phyloP scores from a whole-genome alignment of 495 filamentous ascomycete genomes.

The Aspergillus bertholletiae region DNA sequence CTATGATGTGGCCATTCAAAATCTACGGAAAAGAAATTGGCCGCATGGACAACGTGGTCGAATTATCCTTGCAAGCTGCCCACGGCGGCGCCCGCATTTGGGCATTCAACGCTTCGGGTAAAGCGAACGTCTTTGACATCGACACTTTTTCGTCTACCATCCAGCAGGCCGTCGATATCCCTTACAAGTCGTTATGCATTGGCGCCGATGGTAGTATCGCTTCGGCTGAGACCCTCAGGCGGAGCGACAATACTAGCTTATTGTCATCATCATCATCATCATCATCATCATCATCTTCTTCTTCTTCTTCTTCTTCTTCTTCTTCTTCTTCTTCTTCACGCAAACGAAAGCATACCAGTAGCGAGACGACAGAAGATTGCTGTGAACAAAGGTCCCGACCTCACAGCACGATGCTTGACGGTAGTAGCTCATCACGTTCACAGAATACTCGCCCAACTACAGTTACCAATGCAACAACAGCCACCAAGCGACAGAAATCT shows the following conservation, averaged over 20 bases:
- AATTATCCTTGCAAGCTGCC: constrained; percentile 33
- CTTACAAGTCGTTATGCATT: constrained; percentile 25
- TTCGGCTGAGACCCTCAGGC: constrained; percentile 15
- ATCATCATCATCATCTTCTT: no score
- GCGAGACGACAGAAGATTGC: constrained; percentile 21
- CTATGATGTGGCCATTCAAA: constrained; percentile 41
- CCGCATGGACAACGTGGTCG: constrained; percentile 32
- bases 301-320: no score
- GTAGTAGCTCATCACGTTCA: neutral
- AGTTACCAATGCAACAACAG: neutral
- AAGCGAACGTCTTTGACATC: constrained; percentile 33
- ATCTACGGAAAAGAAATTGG: constrained; percentile 43
- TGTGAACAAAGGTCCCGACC: constrained; percentile 17
- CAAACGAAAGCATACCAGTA: constrained; percentile 32
- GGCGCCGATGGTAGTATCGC: constrained; percentile 27
- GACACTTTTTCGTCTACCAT: constrained; percentile 27
- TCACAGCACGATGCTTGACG: neutral
- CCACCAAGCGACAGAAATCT: constrained; percentile 22
- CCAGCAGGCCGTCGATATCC: constrained; percentile 9
- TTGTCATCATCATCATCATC: no score
- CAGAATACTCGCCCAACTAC: neutral
- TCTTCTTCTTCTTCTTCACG: constrained; percentile 11
- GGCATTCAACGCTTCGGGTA: constrained; percentile 34
- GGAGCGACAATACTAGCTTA: no score
- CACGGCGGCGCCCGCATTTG: constrained; percentile 37